Conservation (phyloP, 2,329 filamentous ascomycete species). For the Penicillium sp. region DNA sequence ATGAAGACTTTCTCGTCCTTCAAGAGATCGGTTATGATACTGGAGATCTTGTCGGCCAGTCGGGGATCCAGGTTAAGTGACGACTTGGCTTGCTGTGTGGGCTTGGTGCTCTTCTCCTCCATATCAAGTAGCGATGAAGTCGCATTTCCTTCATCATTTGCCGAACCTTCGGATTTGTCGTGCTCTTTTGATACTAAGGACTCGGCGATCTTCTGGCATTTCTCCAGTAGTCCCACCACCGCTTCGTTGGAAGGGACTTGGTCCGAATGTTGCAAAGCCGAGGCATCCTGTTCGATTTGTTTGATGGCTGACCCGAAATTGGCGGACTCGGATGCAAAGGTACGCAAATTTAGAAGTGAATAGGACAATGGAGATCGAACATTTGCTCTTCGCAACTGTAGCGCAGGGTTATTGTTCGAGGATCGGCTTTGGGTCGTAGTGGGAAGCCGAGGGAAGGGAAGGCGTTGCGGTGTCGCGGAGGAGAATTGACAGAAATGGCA, state of each 20-base stretch:
- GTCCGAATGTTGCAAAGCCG: constrained; percentile 29
- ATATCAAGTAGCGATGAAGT: constrained; percentile 44
- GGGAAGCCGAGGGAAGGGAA: constrained; percentile 20
- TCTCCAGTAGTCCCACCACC: constrained; percentile 34
- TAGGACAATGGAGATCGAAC: constrained; percentile 4
- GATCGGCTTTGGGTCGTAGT: constrained; percentile 6
- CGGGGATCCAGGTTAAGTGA: constrained; percentile 34
- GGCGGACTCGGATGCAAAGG: constrained; percentile 21
- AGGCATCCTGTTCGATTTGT: constrained; percentile 29
- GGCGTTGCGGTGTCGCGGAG: constrained; percentile 19
- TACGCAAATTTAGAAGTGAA: constrained; percentile 5
- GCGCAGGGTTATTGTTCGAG: constrained; percentile 9
- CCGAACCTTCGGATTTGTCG: constrained; percentile 13
- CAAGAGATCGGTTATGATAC: constrained; percentile 67
- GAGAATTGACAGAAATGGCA: constrained; percentile 43
- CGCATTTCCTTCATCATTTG: constrained; percentile 33
- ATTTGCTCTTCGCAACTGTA: constrained; percentile 19
- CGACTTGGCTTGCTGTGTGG: constrained; percentile 19
- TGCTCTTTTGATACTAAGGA: constrained; percentile 29
- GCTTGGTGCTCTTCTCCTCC: constrained; percentile 34
- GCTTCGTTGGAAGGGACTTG: constrained; percentile 36
- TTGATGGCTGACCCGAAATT: constrained; percentile 29
- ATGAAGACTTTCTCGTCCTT: constrained; percentile 77
- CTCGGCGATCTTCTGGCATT: constrained; percentile 36
- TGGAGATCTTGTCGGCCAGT: constrained; percentile 49